Base-by-base conservation (phyloP, 1,139 yeast genomes). In the Kodamaea fungicola region DNA sequence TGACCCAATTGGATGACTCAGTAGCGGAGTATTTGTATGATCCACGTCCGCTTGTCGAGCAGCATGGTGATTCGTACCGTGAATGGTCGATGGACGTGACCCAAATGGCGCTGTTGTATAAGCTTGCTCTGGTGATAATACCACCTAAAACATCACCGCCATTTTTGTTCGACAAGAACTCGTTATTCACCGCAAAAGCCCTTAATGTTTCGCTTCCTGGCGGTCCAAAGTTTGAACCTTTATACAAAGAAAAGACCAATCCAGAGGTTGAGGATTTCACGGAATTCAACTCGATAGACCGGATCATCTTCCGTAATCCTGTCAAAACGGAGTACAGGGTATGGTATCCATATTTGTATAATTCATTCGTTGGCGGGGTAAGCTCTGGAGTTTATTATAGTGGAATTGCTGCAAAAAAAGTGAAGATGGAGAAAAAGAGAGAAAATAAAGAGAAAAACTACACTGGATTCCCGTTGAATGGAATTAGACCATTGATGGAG, bases 201-300 rank as follows among this genome's bases (percentile, higher is more conserved):
- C 69, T 94, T 42, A 89, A 89, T 52, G 73, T 82, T 37, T 83
- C 95, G 1, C 70, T 92, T 29, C 97, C 97, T 0, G 96, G 96
- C 3, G 99, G 98, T 0, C 98, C 99, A 4, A 87, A 83, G 54
- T 92, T 90, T 59, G 97, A 90, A 59, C 96, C 96, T 0, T 61
- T 90, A n/a, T 80, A 70, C 60, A 80, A 81, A 42, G 84, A 82
- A 39, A 58, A 59, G 24, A 67, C 69, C 25, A 52, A 53, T 34
- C 80, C 82, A 3, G 83, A 76, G 30, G 66, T 66, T 35, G 95
- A 84, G 44, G 97, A 89, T 52, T 84, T 76, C 56, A 87, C 88
- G 34, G 97, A 92, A 56, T 90, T 92, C 61, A 89, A 90, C 54
- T 77, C 95, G 8, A 74, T 90, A 35, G 97, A 90, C 54, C 69